Evolutionary conservation across 2,329 filamentous ascomycete species (phyloP).

Genomic region (Gnomoniopsis smithogilvyi): DNA sequence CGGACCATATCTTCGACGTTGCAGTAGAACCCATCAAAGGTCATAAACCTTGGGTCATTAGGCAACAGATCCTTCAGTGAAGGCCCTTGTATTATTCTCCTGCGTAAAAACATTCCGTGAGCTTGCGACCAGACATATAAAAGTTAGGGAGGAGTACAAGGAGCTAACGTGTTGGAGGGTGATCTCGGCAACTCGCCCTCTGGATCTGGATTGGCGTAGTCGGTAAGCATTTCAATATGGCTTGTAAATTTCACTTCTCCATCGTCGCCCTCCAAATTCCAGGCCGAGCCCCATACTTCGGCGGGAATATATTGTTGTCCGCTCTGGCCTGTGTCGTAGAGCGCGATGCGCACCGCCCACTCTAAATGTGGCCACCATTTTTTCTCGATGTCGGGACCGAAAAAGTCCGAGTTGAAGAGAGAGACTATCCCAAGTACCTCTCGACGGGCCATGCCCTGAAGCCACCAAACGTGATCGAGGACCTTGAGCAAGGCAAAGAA

Average conservation of each 20-base stretch:
- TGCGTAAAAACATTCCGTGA: background rate
- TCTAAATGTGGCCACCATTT: slow-evolving; percentile 60
- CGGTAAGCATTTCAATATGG: slow-evolving; percentile 44
- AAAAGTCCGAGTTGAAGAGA: slow-evolving; percentile 54
- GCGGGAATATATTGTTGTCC: slow-evolving; percentile 46
- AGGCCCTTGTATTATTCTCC: background rate
- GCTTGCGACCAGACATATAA: slow-evolving; percentile 4
- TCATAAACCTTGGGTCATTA: slow-evolving; percentile 3
- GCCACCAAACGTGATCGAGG: slow-evolving; percentile 65
- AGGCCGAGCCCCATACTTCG: slow-evolving; percentile 55
- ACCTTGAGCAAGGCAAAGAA: slow-evolving; percentile 65
- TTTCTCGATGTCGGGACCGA: slow-evolving; percentile 32
- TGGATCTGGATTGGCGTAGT: slow-evolving; percentile 29
- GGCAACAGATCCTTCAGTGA: background rate
- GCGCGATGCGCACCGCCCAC: slow-evolving; percentile 57
- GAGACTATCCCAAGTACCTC: slow-evolving; percentile 63
- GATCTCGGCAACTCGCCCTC: slow-evolving; percentile 4
- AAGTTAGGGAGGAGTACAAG: background rate
- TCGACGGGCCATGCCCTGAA: slow-evolving; percentile 61
- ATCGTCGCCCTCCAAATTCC: slow-evolving; percentile 38
- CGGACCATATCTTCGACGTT: background rate
- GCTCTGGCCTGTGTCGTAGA: slow-evolving; percentile 50
- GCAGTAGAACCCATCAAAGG: background rate
- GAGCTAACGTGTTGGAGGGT: slow-evolving; percentile 15
- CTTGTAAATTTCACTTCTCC: slow-evolving; percentile 32